A percentile compares a stretch with the other conserved stretches of the same genome.
These are phyloP conservation scores for Emmonsiellopsis sp. DNA, from an alignment of 2,329 filamentous ascomycete species.

Conservation along the genomic window DNA sequence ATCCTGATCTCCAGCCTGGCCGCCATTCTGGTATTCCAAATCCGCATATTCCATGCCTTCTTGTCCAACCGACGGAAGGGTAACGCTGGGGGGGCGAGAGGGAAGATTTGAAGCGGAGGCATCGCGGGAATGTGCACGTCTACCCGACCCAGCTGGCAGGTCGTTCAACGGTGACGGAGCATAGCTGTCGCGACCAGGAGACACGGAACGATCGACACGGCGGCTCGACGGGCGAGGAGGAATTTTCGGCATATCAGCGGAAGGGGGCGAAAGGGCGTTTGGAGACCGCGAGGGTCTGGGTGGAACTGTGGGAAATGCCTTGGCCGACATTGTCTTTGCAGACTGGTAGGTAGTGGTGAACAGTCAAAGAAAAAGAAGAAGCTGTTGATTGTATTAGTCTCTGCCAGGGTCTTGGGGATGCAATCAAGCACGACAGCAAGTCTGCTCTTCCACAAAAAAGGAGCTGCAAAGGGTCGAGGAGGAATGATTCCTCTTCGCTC, in stretches of 20 bases:
- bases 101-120: constrained; percentile 10
- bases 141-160: constrained; percentile 36
- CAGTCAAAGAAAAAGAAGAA: constrained; percentile 5
- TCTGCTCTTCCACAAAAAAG: neutral
- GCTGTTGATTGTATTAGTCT: constrained; percentile 5
- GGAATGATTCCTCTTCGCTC: neutral
- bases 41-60: constrained; percentile 84
- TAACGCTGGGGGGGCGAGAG: constrained; percentile 64
- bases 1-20: constrained; percentile 33
- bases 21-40: constrained; percentile 38
- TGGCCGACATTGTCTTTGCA: neutral
- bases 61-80: constrained; percentile 75
- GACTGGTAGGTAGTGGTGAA: constrained; percentile 31
- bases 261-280: constrained; percentile 24
- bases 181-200: constrained; percentile 68
- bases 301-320: constrained; percentile 48
- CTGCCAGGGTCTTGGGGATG: neutral
- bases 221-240: constrained; percentile 66
- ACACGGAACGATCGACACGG: constrained; percentile 62
- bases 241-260: constrained; percentile 56
- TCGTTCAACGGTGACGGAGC: constrained; percentile 82
- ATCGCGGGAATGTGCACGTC: constrained; percentile 27
- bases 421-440: neutral
- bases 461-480: neutral
- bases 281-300: constrained; percentile 52